These are phyloP conservation scores for Sophora flavescens DNA, from an alignment of 306 rosid genomes.

Conservation along the genomic window DNA sequence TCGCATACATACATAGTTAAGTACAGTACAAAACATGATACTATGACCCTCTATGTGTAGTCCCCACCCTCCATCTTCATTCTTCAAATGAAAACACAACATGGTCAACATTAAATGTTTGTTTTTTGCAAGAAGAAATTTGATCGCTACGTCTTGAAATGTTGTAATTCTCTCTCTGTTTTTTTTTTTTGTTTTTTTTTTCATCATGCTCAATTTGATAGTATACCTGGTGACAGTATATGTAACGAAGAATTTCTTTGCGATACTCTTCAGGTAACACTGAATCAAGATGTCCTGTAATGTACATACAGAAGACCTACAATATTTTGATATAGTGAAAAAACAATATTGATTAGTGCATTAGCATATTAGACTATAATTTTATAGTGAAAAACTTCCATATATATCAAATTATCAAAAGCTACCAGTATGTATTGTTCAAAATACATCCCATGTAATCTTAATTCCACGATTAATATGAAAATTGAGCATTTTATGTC, in stretches of 20 bases:
- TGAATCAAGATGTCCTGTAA: constrained; percentile 57
- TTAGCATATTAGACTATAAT: too few species aligned
- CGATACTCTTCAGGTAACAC: constrained; percentile 49
- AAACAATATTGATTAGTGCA: too few species aligned
- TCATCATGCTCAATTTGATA: background rate
- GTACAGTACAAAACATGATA: constrained; percentile 62
- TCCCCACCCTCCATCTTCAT: constrained; percentile 76
- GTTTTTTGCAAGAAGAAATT: background rate
- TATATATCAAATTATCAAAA: too few species aligned
- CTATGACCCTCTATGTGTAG: constrained; percentile 65
- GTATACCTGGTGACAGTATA: constrained; percentile 57
- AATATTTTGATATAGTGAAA: background rate
- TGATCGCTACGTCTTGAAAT: background rate
- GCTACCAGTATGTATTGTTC: too few species aligned
- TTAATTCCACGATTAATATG: too few species aligned
- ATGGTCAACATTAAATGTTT: background rate
- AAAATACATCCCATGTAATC: too few species aligned
- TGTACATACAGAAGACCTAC: constrained; percentile 55
- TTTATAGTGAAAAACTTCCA: too few species aligned
- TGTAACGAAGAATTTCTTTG: constrained; percentile 60
- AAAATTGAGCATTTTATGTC: too few species aligned
- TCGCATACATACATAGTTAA: constrained; percentile 65
- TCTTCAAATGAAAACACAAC: constrained; percentile 36
- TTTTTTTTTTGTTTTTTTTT: too few species aligned
- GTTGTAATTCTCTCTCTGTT: too few species aligned